A percentile compares a stretch with the other conserved stretches of the same genome.
Conservation (phyloP, 2,329 filamentous ascomycete genomes). For the Penicillium sp. region DNA sequence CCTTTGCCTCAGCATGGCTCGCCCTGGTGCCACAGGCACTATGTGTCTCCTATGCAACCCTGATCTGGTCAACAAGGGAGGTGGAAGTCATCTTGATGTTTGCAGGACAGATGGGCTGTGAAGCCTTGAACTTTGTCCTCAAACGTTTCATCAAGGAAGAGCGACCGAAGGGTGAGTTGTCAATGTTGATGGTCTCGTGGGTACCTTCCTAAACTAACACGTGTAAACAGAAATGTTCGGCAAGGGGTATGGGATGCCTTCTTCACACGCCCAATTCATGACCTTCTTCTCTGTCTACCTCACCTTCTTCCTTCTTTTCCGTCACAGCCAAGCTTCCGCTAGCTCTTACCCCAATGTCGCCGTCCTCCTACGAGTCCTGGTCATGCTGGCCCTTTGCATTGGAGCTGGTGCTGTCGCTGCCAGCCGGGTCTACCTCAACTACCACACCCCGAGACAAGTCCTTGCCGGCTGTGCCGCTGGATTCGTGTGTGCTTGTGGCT, state of each 20-base stretch:
- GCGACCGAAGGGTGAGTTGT: conserved; percentile 61
- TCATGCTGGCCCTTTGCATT: conserved; percentile 51
- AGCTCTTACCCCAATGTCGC: conserved; percentile 37
- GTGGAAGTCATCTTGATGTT: conserved; percentile 84
- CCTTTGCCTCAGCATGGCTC: conserved; percentile 83
- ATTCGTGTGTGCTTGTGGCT: conserved; percentile 58
- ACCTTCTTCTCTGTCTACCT: conserved; percentile 82
- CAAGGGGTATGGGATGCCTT: conserved; percentile 96
- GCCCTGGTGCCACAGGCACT: conserved; percentile 87
- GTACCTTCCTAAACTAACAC: background rate
- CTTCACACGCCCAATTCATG: conserved; percentile 89
- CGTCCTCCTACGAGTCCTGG: conserved; percentile 48
- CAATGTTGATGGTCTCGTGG: background rate
- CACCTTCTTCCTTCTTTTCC: conserved; percentile 70
- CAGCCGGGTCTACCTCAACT: conserved; percentile 82
- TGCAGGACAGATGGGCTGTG: conserved; percentile 80
- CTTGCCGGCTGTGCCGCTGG: conserved; percentile 69
- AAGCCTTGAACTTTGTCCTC: conserved; percentile 77
- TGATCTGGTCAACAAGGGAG: conserved; percentile 86
- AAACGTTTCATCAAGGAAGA: conserved; percentile 91
- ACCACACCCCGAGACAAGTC: conserved; percentile 84
- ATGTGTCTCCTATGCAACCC: conserved; percentile 77
- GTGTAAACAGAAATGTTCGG: conserved; percentile 55
- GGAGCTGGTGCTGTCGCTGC: conserved; percentile 63
- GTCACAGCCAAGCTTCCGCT: conserved; percentile 55